Percentiles rank a stretch among this genome's conserved stretches.
Evolutionary conservation across 306 rosid species (phyloP).

Genomic region (Elaeagnus macrophylla): DNA sequence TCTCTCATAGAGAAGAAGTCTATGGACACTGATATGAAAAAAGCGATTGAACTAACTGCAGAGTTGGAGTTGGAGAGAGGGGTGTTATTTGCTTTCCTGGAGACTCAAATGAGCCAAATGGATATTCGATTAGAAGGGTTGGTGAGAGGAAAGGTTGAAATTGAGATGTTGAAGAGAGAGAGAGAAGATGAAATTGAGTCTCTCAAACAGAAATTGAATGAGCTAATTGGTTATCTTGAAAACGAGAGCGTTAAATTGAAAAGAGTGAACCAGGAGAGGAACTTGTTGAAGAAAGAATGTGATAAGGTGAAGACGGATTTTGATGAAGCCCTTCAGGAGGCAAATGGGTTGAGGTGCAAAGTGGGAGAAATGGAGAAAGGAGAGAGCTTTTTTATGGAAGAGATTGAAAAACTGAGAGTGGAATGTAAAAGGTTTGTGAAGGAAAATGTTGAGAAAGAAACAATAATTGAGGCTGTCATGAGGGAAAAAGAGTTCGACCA

Average conservation of each 20-base stretch:
- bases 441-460: slow-evolving; percentile 29
- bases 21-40: slow-evolving; percentile 20
- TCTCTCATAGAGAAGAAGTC: slow-evolving; percentile 21
- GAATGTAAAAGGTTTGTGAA: slow-evolving; percentile 17
- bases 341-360: slow-evolving; percentile 26
- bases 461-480: slow-evolving; percentile 13
- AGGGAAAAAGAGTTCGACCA: slow-evolving; percentile 31
- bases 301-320: slow-evolving; percentile 27
- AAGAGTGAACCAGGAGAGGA: slow-evolving; percentile 37
- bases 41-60: slow-evolving; percentile 8
- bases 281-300: slow-evolving; percentile 17
- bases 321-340: slow-evolving; percentile 17
- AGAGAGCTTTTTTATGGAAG: slow-evolving; percentile 19
- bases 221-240: slow-evolving; percentile 20
- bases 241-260: slow-evolving; percentile 23
- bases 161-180: slow-evolving; percentile 21
- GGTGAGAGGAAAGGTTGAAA: slow-evolving; percentile 25
- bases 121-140: slow-evolving; percentile 13
- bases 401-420: slow-evolving; percentile 21
- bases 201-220: slow-evolving; percentile 21
- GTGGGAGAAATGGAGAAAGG: slow-evolving; percentile 23
- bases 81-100: slow-evolving; percentile 27
- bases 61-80: slow-evolving; percentile 34
- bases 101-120: slow-evolving; percentile 32
- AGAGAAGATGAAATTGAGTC: slow-evolving; percentile 25